phyloP scores from a whole-genome alignment of 2,329 filamentous ascomycete genomes.

The Pyrenophora teres region DNA sequence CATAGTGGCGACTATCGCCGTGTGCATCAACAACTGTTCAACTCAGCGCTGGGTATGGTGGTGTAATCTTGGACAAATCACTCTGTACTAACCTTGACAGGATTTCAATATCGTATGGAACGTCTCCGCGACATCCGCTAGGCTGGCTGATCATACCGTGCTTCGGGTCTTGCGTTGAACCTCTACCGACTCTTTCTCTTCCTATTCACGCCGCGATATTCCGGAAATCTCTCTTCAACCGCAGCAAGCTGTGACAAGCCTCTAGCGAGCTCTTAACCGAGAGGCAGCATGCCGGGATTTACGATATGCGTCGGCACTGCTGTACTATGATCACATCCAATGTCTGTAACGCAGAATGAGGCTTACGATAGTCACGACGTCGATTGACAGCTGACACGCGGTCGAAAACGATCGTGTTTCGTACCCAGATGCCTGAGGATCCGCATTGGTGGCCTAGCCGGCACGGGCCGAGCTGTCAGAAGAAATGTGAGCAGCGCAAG shows the following conservation, averaged over 20 bases:
- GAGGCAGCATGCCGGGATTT: constrained; percentile 8
- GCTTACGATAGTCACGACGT: background rate
- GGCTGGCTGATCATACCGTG: constrained; percentile 3
- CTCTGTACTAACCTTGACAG: background rate
- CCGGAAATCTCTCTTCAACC: background rate
- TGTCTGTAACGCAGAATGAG: background rate
- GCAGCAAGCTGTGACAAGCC: background rate
- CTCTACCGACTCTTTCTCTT: background rate
- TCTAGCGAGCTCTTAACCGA: constrained; percentile 1
- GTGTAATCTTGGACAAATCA: too few species aligned
- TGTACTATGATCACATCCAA: background rate
- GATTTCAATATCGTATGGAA: constrained; percentile 1
- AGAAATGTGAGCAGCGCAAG: constrained; percentile 1
- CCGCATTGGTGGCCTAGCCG: constrained; percentile 17
- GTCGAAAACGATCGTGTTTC: constrained; percentile 14
- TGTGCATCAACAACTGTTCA: background rate
- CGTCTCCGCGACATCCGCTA: constrained; percentile 7
- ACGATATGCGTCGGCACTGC: constrained; percentile 4
- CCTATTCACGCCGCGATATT: background rate
- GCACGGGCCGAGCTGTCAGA: constrained; percentile 35
- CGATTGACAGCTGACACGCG: constrained; percentile 11
- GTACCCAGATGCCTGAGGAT: constrained; percentile 9
- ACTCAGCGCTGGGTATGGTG: background rate
- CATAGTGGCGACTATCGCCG: background rate
- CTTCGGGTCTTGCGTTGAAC: background rate